A percentile compares a stretch with the other conserved stretches of the same genome.
Evolutionary conservation across 1,139 yeast species (phyloP).

Genomic region (Candida dubliniensis): DNA sequence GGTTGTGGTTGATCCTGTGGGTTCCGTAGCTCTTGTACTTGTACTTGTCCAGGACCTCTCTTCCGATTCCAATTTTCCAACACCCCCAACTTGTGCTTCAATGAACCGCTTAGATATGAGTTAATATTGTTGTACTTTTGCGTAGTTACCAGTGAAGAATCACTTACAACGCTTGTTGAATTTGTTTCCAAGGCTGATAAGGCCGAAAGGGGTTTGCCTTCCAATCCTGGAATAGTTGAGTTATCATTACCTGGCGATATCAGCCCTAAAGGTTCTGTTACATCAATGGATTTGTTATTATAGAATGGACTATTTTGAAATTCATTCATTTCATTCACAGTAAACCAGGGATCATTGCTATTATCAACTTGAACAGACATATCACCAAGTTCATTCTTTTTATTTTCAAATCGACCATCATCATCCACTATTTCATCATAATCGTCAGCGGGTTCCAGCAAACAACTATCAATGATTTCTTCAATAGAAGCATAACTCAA

Average conservation of each 20-base stretch:
- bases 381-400: slow-evolving; percentile 2
- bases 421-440: slow-evolving; percentile 1
- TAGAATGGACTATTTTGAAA: not conserved
- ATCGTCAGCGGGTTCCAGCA: slow-evolving; percentile 38
- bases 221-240: not conserved
- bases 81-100: slow-evolving; percentile 6
- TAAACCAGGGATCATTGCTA: slow-evolving; percentile 6
- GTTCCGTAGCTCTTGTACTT: not conserved
- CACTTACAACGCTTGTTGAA: not conserved
- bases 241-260: not conserved
- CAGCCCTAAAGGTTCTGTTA: slow-evolving; percentile 1
- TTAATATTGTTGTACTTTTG: not conserved
- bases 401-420: slow-evolving; percentile 1
- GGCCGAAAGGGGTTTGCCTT: not conserved
- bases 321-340: not conserved
- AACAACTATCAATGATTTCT: slow-evolving; percentile 63
- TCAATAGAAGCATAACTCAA: slow-evolving; percentile 59
- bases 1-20: not conserved
- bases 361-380: not conserved
- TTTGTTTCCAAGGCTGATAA: not conserved
- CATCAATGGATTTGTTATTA: not conserved
- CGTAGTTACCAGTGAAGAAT: not conserved
- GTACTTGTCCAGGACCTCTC: not conserved
- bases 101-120: not conserved
- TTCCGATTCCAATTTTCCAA: slow-evolving; percentile 5